Base-by-base conservation (phyloP, 2,329 filamentous ascomycete species). In the Coccinonectria pachysandricola region DNA sequence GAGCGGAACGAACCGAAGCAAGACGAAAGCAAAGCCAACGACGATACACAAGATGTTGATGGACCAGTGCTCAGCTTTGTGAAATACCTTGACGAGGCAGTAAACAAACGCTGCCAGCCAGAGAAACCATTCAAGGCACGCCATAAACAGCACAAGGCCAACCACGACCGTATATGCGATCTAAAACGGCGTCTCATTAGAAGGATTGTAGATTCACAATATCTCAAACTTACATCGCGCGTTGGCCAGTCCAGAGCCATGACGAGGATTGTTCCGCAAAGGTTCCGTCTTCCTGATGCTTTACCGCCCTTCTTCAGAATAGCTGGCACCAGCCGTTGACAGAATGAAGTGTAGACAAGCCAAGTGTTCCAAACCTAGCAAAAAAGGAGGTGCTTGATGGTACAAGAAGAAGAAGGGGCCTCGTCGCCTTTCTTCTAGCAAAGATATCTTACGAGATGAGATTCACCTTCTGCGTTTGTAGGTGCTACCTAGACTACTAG, bases 71-170 rank as follows among this genome's bases (percentile, higher is more conserved):
- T 93, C 84, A 12, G 88, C 86, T 54, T 96, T 96, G 38, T 74
- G 65, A 46, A 80, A 94, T 15, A 88, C 86, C 53, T 95, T 94
- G 48, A 75, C 61, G 2, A 95, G 63, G 50, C 88, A 96, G 57
- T 95, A 96, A 36, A 91, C 51, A 50, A 96, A 96, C 4, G 88
- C 86, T n/a, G 80, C 75, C 20, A 96, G 68, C 85, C 87, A 95
- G 9, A 96, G 70, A 34, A 94, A 76, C 86, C 91, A 96, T 59
- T 96, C 88, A 7, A 96, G 64, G 15, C 86, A 65, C 3, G 88
- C 88, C 32, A 81, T 82, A 13, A 91, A 46, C 76, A 95, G 85
- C 25, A 95, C 64, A 6, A 79, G 56, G 11, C 83, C 83, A 18
- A 95, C 70, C 40, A 95, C 79, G 30, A 76, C 63, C 7, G 87